Conservation (phyloP, 2,329 filamentous ascomycete species). For the Colletotrichum cordylinicola region DNA sequence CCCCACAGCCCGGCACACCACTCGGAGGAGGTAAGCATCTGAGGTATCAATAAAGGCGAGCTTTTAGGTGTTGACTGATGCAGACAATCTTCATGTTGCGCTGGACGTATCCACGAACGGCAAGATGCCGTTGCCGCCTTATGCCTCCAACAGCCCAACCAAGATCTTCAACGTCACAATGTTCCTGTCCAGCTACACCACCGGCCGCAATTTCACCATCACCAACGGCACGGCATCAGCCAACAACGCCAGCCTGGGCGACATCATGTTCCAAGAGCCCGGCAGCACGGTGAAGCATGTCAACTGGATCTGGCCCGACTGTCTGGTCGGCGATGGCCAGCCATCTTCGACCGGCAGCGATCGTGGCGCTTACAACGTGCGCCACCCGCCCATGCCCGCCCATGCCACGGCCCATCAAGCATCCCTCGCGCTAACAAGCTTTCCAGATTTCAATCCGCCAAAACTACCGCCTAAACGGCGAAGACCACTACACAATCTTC, state of each 20-base stretch:
- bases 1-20: constrained; percentile 69
- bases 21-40: constrained; percentile 63
- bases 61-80: constrained; percentile 11
- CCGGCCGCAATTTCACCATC: constrained; percentile 71
- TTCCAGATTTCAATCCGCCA: constrained; percentile 72
- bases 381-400: constrained; percentile 8
- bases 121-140: constrained; percentile 63
- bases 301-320: constrained; percentile 75
- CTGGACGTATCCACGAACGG: constrained; percentile 72
- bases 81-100: constrained; percentile 66
- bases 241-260: constrained; percentile 59
- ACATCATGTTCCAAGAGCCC: constrained; percentile 68
- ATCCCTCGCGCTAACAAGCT: background rate
- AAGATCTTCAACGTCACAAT: constrained; percentile 69
- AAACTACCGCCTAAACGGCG: constrained; percentile 69
- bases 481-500: constrained; percentile 72
- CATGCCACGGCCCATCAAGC: background rate
- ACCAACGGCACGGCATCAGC: constrained; percentile 64
- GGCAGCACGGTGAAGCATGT: constrained; percentile 77
- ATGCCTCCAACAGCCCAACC: constrained; percentile 57
- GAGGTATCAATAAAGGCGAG: background rate
- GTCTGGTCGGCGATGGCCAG: constrained; percentile 66
- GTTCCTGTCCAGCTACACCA: constrained; percentile 70
- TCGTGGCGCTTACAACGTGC: constrained; percentile 68
- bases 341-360: constrained; percentile 50